Evolutionary conservation across 305 asterid genomes (phyloP).

Genomic region (Striga hermonthica): DNA sequence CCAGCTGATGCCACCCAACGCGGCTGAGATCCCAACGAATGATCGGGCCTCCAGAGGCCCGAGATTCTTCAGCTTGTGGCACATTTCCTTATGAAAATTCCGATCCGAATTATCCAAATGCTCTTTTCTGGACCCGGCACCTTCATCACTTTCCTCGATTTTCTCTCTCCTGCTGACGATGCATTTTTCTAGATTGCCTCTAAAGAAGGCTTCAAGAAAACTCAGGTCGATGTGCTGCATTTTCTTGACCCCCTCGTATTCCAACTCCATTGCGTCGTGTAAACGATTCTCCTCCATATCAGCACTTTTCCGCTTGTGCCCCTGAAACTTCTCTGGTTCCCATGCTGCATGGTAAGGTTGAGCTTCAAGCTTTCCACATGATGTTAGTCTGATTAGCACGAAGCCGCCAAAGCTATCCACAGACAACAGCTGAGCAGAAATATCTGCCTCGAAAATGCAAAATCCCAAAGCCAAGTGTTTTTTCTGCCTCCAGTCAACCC

Average conservation of each 20-base stretch:
- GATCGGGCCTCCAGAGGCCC: constrained; percentile 34
- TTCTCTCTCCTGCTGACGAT: constrained; percentile 38
- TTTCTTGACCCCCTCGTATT: constrained; percentile 38
- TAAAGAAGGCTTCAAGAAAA: constrained; percentile 51
- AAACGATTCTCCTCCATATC: constrained; percentile 42
- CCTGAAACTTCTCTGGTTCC: constrained; percentile 37
- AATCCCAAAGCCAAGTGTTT: constrained; percentile 58
- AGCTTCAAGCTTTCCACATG: constrained; percentile 74
- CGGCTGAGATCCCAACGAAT: constrained; percentile 30
- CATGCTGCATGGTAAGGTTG: constrained; percentile 55
- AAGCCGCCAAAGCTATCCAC: constrained; percentile 51
- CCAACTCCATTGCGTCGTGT: constrained; percentile 32
- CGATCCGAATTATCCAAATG: constrained; percentile 23
- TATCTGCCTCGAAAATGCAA: constrained; percentile 47
- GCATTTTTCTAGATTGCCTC: constrained; percentile 41
- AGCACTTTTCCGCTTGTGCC: constrained; percentile 40
- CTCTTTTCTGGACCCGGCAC: constrained; percentile 28
- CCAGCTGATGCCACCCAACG: constrained; percentile 45
- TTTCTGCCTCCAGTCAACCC: constrained; percentile 90
- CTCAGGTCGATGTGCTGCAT: constrained; percentile 42
- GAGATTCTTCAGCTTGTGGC: constrained; percentile 40
- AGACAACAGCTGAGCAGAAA: constrained; percentile 35
- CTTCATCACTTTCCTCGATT: constrained; percentile 29
- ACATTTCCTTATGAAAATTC: constrained; percentile 42
- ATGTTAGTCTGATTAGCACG: constrained; percentile 51